Evolutionary conservation across 352 stramenopile genomes (phyloP).

Genomic region (Globisporangium mamillatum): DNA sequence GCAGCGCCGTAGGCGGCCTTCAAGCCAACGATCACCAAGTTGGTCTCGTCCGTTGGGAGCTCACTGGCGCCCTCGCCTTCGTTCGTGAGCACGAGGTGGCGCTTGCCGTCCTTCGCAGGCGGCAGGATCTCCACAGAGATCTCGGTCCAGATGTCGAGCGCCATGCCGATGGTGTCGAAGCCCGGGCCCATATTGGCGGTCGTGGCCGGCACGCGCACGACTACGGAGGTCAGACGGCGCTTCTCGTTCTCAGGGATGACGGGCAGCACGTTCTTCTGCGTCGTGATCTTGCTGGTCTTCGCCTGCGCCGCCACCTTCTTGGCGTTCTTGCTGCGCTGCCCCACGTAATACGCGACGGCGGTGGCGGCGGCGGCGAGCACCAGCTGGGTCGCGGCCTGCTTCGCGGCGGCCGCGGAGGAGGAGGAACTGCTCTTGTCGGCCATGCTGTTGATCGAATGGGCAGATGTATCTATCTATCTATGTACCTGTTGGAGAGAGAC

Average conservation of each 20-base stretch:
- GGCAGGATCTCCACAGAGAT: constrained; percentile 92
- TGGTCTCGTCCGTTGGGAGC: constrained; percentile 88
- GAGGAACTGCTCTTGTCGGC: constrained; percentile 15
- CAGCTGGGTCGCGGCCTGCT: constrained; percentile 44
- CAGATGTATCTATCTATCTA: background rate
- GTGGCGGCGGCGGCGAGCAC: constrained; percentile 50
- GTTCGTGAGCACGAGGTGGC: constrained; percentile 94
- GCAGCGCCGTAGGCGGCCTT: constrained; percentile 95
- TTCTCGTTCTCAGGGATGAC: constrained; percentile 40
- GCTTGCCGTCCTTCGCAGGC: constrained; percentile 28
- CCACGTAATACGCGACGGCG: constrained; percentile 65
- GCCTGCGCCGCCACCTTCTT: constrained; percentile 23
- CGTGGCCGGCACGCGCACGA: constrained; percentile 97
- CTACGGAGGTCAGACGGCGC: constrained; percentile 82
- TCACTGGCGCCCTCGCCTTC: constrained; percentile 95
- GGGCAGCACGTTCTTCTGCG: constrained; percentile 16
- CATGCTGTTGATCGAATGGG: constrained; percentile 9
- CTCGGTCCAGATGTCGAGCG: constrained; percentile 99
- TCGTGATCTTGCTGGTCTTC: constrained; percentile 19
- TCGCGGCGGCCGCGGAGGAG: background rate
- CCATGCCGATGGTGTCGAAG: constrained; percentile 98
- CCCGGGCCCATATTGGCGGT: constrained; percentile 98
- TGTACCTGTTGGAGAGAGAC: background rate
- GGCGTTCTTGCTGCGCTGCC: constrained; percentile 38
- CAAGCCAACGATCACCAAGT: constrained; percentile 93